Conservation (phyloP, 1,284 basidiomycete genomes). For the Boletellus deceptivus region DNA sequence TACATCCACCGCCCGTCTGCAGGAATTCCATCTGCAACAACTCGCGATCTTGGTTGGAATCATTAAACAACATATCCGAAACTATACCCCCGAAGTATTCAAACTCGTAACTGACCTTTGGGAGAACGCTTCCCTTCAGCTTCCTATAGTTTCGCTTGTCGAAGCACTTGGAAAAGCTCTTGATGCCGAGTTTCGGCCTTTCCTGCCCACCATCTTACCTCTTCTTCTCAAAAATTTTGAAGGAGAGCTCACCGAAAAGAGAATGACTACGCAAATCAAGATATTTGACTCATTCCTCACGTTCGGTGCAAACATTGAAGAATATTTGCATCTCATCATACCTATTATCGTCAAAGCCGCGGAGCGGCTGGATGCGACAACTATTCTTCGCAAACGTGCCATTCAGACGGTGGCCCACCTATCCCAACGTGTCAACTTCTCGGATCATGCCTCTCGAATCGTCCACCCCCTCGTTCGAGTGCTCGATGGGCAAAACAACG, state of each 20-base stretch:
- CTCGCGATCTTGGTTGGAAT: constrained; percentile 95
- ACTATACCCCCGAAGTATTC: constrained; percentile 85
- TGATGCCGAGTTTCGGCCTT: constrained; percentile 97
- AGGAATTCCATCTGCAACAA: constrained; percentile 96
- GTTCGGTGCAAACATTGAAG: constrained; percentile 96
- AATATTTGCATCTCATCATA: constrained; percentile 96
- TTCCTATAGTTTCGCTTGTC: constrained; percentile 91
- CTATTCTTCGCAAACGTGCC: constrained; percentile 81
- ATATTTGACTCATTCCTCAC: constrained; percentile 94
- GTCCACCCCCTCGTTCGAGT: constrained; percentile 95
- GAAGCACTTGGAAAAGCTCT: constrained; percentile 95
- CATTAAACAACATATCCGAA: constrained; percentile 97
- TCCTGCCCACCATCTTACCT: constrained; percentile 90
- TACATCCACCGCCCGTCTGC: constrained; percentile 75
- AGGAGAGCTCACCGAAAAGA: constrained; percentile 78
- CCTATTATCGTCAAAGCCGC: constrained; percentile 93
- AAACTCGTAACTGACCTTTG: constrained; percentile 84
- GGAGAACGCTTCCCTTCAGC: constrained; percentile 84
- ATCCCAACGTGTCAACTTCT: constrained; percentile 94
- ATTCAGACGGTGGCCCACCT: constrained; percentile 91
- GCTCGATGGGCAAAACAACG: constrained; percentile 75
- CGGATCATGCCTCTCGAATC: constrained; percentile 97
- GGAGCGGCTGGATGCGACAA: constrained; percentile 79
- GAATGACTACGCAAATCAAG: constrained; percentile 80
- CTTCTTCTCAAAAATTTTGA: constrained; percentile 92